These are phyloP conservation scores for Didymella segeticola DNA, from an alignment of 2,329 filamentous ascomycete genomes.

Conservation along the genomic window DNA sequence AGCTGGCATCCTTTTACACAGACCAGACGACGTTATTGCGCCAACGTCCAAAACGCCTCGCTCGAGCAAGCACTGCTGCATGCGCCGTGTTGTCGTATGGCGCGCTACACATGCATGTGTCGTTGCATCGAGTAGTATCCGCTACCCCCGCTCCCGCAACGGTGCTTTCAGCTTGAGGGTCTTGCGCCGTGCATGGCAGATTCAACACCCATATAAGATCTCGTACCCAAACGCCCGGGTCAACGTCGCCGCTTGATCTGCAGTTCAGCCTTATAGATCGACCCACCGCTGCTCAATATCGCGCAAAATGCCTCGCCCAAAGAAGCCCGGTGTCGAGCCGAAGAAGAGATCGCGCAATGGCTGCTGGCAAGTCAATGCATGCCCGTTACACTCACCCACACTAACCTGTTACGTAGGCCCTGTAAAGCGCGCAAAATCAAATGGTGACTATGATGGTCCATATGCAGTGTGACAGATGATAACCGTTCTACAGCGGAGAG, in stretches of 20 bases:
- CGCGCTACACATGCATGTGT: slow-evolving; percentile 8
- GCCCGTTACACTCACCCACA: slow-evolving; percentile 1
- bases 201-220: slow-evolving; percentile 18
- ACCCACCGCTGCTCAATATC: slow-evolving; percentile 5
- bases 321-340: slow-evolving; percentile 68
- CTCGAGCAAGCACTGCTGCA: background rate
- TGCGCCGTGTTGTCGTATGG: slow-evolving; percentile 6
- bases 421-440: slow-evolving; percentile 83
- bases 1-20: slow-evolving; percentile 14
- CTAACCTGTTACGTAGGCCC: slow-evolving; percentile 61
- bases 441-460: slow-evolving; percentile 58
- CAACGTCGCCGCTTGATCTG: slow-evolving; percentile 2
- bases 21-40: background rate
- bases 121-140: slow-evolving; percentile 10
- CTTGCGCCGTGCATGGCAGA: slow-evolving; percentile 1
- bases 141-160: slow-evolving; percentile 5
- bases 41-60: slow-evolving; percentile 7
- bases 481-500: slow-evolving; percentile 63
- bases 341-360: slow-evolving; percentile 73
- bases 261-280: slow-evolving; percentile 3
- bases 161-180: slow-evolving; percentile 3
- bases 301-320: slow-evolving; percentile 67
- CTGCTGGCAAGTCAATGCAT: slow-evolving; percentile 62
- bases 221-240: background rate
- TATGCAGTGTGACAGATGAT: slow-evolving; percentile 10